Base-by-base conservation (phyloP, 192 early-diverging fungal genomes). In the Coemansia sp. region DNA sequence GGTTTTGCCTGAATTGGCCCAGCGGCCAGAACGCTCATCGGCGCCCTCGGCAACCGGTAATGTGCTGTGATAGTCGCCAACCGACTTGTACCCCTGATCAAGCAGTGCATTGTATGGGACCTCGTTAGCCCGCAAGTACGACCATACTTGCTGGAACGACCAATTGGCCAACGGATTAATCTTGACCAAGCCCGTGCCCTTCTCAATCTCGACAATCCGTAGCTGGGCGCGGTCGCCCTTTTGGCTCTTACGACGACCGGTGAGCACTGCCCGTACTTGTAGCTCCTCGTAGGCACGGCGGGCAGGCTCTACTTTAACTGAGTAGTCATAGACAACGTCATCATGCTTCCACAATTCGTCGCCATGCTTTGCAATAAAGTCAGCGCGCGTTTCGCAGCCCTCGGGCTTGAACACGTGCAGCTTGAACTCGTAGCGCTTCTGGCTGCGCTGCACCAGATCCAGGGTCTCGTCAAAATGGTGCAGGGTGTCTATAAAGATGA, bases 381-480 rank as follows among this genome's bases (percentile, higher is more conserved):
- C 85, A 11, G 80, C 73, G 26, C 75, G 65, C 7, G 83, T 84
- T 28, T 68, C 63, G 63, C 72, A 81, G 45, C 74, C 80, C 13
- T 80, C 62, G 8, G 94, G 93, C 61, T 87, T 86, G 80, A 81
- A 94, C 39, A 86, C 70, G 54, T 90, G 86, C 23, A 90, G 70
- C 23, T 86, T 66, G 19, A 84, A 83, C 42, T 78, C 63, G 82
- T 94, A 95, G 41, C 80, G 82, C 14, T 82, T 60, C 45, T 87
- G 68, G 54, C 81, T 87, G 37, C 80, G 82, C 7, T 83, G 46
- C 18, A 90, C 86, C 38, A 97, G 74, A 11, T 89, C 86, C 18
- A 94, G 62, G 20, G 95, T 97, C 61, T 97, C 95, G 47, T 83
- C 68, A 78, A 97, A 97, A 75, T 97, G 91, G 68, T 97, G 90